These are phyloP conservation scores for Wickerhamiella kurtzmanii DNA, from an alignment of 805 yeast genomes.

Conservation along the genomic window DNA sequence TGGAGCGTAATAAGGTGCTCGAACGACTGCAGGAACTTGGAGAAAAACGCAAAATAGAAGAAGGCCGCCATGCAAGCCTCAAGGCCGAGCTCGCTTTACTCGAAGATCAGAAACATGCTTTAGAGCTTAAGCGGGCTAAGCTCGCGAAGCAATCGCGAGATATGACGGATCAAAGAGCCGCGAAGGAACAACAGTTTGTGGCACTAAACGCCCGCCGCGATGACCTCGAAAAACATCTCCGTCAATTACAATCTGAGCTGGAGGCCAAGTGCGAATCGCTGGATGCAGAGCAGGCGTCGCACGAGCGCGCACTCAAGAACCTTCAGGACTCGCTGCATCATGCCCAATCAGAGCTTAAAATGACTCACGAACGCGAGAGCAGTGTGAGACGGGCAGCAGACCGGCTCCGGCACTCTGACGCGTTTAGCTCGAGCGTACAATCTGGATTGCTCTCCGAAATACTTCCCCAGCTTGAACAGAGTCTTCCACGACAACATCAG, in stretches of 20 bases:
- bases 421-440: conserved; percentile 12
- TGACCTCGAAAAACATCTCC: neutral
- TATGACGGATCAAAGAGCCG: conserved; percentile 4
- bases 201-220: neutral
- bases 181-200: neutral
- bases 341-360: neutral
- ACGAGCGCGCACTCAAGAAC: conserved; percentile 4
- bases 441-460: conserved; percentile 13
- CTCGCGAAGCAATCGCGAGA: conserved; percentile 19
- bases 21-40: conserved; percentile 22
- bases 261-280: neutral
- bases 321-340: conserved; percentile 1
- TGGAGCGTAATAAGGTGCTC: conserved; percentile 26
- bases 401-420: conserved; percentile 8
- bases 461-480: conserved; percentile 8
- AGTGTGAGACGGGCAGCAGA: conserved; percentile 9
- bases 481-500: conserved; percentile 12
- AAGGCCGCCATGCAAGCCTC: conserved; percentile 22
- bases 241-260: neutral
- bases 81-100: conserved; percentile 26
- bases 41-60: conserved; percentile 22
- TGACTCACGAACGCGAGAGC: neutral
- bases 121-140: conserved; percentile 26
- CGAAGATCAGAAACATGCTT: conserved; percentile 26
- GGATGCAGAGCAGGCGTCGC: neutral